Base-by-base conservation (phyloP, 192 early-diverging fungal species). In the Cladochytrium replicatum region DNA sequence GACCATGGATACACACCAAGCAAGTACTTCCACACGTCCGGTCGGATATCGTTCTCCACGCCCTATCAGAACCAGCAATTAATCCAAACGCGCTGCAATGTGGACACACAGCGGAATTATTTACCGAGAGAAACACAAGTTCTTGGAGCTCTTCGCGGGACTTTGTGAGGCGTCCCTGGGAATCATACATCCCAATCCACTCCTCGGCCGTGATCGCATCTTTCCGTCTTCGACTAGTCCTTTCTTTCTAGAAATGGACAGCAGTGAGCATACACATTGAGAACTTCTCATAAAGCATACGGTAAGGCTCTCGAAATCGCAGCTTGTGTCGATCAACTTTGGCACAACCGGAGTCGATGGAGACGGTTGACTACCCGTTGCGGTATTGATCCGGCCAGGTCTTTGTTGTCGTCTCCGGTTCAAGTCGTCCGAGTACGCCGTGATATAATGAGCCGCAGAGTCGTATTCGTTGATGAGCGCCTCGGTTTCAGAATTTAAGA, bases 11-110 rank as follows among this genome's bases (percentile, higher is more conserved):
- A 86, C 6, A 89, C 66, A 5, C 70, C 73, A 17, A 84, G 56
- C 43, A 91, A 64, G 45, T 82, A 88, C 44, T 83, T 78, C 87
- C 87, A 91, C 11, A 83, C 85, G 27, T 83, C 67, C 6, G 78
- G 75, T 22, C 88, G 74, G 41, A 88, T 72, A 28, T 71, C 72
- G 40, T 75, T 72, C 23, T 85, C 84, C 2, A 91, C 58, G 4
- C 88, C 86, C 63, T 67, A 17, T n/a, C 29, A 41, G 40, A 15
- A 41, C n/a, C n/a, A n/a, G n/a, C n/a, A n/a, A n/a, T n/a, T n/a
- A n/a, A n/a, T n/a, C n/a, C n/a, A n/a, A n/a, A n/a, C n/a, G n/a
- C n/a, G n/a, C n/a, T n/a, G n/a, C n/a, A n/a, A n/a, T n/a, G n/a
- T n/a, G n/a, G n/a, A n/a, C n/a, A n/a, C n/a, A n/a, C n/a, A n/a